Evolutionary conservation across 305 asterid genomes (phyloP).

Genomic region (Solanum hybrid): DNA sequence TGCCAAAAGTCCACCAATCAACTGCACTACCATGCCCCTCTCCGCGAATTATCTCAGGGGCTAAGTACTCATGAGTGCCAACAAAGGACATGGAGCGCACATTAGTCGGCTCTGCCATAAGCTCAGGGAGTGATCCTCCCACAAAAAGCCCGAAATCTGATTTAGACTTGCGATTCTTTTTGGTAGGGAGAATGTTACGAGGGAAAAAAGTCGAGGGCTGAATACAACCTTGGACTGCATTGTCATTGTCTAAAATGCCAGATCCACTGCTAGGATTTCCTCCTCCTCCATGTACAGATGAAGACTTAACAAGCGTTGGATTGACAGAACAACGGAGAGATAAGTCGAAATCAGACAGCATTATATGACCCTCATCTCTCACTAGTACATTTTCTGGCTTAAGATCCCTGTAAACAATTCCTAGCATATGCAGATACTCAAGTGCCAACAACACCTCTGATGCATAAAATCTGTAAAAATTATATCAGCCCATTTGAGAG

Average conservation of each 20-base stretch:
- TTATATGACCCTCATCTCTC: slow-evolving; percentile 83
- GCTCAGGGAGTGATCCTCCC: slow-evolving; percentile 61
- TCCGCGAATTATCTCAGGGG: slow-evolving; percentile 87
- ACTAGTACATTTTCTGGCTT: slow-evolving; percentile 90
- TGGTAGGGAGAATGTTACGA: slow-evolving; percentile 51
- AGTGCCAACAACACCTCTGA: slow-evolving; percentile 76
- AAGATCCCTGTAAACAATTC: slow-evolving; percentile 76
- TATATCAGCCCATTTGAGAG: neutral
- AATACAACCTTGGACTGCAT: slow-evolving; percentile 51
- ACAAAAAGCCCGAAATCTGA: slow-evolving; percentile 71
- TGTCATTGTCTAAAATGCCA: slow-evolving; percentile 52
- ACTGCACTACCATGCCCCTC: slow-evolving; percentile 96
- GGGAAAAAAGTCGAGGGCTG: slow-evolving; percentile 74
- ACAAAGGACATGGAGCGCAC: slow-evolving; percentile 88
- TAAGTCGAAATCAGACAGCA: slow-evolving; percentile 89
- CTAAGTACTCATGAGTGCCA: slow-evolving; percentile 82
- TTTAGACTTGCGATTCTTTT: slow-evolving; percentile 76
- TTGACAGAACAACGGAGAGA: slow-evolving; percentile 86
- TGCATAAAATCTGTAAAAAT: slow-evolving; percentile 58
- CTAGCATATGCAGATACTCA: slow-evolving; percentile 92
- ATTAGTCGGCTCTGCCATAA: slow-evolving; percentile 85
- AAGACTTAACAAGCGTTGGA: slow-evolving; percentile 81
- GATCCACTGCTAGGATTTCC: slow-evolving; percentile 4
- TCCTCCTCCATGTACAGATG: slow-evolving; percentile 40
- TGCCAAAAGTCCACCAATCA: slow-evolving; percentile 97